Evolutionary conservation across 2,329 filamentous ascomycete genomes (phyloP), one percentile per base, ranked within the genome.

Genomic region (Aspergillus japonicus): DNA sequence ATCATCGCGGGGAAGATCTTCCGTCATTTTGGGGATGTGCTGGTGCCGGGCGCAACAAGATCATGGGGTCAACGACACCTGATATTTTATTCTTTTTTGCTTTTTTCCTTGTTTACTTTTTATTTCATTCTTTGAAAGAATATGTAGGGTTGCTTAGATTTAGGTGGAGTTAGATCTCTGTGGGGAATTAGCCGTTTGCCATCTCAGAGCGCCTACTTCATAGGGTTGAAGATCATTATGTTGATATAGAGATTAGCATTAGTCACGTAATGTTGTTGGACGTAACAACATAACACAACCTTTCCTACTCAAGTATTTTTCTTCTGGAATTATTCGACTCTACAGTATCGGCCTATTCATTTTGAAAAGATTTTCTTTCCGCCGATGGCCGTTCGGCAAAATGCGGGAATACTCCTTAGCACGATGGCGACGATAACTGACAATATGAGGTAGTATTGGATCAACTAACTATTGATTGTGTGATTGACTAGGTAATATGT

Each of bases 1-100:
- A 64, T 65, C 56, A 59, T 55, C 60, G 60, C 56, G 62, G 62
- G 64, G 60, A 65, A 62, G 64, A 65, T 65, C 60, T 62, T 59
- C 63, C 47, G 59, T 50, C 57, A 50, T 56, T 35, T 26, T 54
- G 33, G 29, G 50, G 44, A 33, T 31, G 4, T 42, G 44, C 26
- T 24, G n/a, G 33, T 55, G 39, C 42, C 31, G 39, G 26, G 35
- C 39, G 39, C 39, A n/a, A 42, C 39, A 42, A 42, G 39, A 42
- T 42, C 39, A 42, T 42, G 39, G 39, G 16, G 39, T 42, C 39
- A 26, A 26, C 26, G 26, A 26, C 26, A 7, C 26, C 26, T 26
- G 26, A 26, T 26, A 7, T 26, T 26, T 26, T 8, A 26, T 26
- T 26, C 26, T 26, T 26, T 26, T 26, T 26, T 26, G 8, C 2